phyloP scores from a whole-genome alignment of 108 stramenopile genomes.

The Cyclotella baltica region DNA sequence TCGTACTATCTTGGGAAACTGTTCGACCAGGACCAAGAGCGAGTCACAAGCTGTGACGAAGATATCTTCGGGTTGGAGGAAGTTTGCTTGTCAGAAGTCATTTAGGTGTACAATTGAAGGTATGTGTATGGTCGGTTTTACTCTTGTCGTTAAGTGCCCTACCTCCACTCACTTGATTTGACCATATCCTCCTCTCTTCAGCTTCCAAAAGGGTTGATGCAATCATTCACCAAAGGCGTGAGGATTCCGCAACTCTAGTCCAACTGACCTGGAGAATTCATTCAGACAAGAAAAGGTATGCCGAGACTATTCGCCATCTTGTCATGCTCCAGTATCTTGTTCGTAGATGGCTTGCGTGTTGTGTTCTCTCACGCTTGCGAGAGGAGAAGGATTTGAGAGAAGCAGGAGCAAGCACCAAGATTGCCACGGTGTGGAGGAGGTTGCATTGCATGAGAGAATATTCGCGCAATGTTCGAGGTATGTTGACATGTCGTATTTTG shows the following conservation, averaged over 20 bases:
- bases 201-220: not conserved
- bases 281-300: not conserved
- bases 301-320: not conserved
- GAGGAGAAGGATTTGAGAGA: constrained; percentile 1
- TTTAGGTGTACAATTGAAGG: not conserved
- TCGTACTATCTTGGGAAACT: not conserved
- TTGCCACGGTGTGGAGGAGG: constrained; percentile 1
- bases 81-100: not conserved
- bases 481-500: not conserved
- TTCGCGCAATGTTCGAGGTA: not conserved
- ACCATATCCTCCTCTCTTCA: not conserved
- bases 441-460: not conserved
- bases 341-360: not conserved
- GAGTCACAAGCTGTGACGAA: not conserved
- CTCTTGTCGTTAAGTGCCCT: not conserved
- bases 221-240: not conserved
- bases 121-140: not conserved
- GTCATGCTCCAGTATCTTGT: not conserved
- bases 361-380: not conserved
- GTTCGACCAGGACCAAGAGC: not conserved
- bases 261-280: not conserved
- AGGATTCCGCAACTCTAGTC: not conserved
- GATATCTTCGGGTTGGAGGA: constrained; percentile 1
- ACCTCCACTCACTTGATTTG: not conserved
- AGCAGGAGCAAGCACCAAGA: not conserved